Percentiles rank a stretch among this genome's conserved stretches.
Evolutionary conservation across 371 early-diverging fungal species (phyloP).

Genomic region (Mucor plumbeus): DNA sequence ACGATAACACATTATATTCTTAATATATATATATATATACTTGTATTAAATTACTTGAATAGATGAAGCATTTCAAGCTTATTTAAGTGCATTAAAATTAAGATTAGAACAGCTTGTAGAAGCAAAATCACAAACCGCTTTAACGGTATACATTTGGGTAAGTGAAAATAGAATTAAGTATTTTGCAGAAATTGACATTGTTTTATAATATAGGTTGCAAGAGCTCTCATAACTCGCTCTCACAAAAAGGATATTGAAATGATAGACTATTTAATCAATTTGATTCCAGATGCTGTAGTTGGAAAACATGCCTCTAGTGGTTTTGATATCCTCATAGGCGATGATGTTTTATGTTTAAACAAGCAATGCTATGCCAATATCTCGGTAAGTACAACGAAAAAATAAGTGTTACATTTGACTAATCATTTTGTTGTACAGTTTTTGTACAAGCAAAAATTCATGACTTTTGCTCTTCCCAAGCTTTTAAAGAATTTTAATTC

Average conservation of each 20-base stretch:
- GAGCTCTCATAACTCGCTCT: slow-evolving; percentile 62
- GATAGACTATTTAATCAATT: slow-evolving; percentile 56
- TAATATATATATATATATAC: too few species aligned
- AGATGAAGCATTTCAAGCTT: slow-evolving; percentile 11
- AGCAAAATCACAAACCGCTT: slow-evolving; percentile 22
- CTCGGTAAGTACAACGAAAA: slow-evolving; percentile 48
- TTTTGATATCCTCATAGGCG: slow-evolving; percentile 70
- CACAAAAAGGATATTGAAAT: slow-evolving; percentile 56
- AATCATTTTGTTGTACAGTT: slow-evolving; percentile 46
- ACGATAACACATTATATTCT: slow-evolving; percentile 5
- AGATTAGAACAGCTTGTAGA: slow-evolving; percentile 6
- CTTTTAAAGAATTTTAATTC: slow-evolving; percentile 69
- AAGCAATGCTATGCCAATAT: slow-evolving; percentile 70
- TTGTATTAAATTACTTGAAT: background rate
- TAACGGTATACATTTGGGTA: slow-evolving; percentile 43
- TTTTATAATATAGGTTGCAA: slow-evolving; percentile 54
- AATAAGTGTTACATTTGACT: background rate
- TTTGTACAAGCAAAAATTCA: slow-evolving; percentile 85
- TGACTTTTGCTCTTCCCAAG: slow-evolving; percentile 70
- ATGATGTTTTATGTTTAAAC: slow-evolving; percentile 69
- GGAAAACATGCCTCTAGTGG: slow-evolving; percentile 66
- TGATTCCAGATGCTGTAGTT: slow-evolving; percentile 47
- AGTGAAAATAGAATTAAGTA: background rate
- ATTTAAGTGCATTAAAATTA: slow-evolving; percentile 4
- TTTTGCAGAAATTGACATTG: background rate